Evolutionary conservation across 495 filamentous ascomycete genomes (phyloP), one percentile per base, ranked within the genome.

Genomic region (Sordaria brevicollis): DNA sequence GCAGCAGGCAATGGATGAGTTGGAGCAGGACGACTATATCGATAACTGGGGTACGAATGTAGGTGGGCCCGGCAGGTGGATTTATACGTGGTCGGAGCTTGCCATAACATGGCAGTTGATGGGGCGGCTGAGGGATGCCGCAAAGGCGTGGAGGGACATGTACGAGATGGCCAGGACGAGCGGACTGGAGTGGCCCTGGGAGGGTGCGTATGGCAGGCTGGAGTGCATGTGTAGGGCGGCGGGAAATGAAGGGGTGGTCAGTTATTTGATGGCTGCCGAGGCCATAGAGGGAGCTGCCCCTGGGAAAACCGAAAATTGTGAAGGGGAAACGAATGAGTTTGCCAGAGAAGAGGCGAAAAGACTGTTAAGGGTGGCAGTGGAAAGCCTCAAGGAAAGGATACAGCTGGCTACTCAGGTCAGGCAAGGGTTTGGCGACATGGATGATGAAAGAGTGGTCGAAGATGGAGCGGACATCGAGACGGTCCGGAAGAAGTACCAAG

Each of bases 221-320:
- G 37, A 39, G 15, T 39, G 37, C 4, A 71, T 71, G 13, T 80
- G 77, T 33, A 77, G 79, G 31, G 74, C 79, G 3, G 72, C 79
- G 34, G 79, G 79, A 9, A 79, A 79, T 31, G 49, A 77, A 6
- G 79, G 79, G 3, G 75, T 77, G 69, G 67, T 72, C n/a, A 79
- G 76, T 57, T 81, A 79, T 65, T 74, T 79, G 37, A 54, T 75
- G 25, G 72, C 49, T 8, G 65, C 65, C 15, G 36, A 71, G 38
- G 21, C 65, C 0, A 15, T 68, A 7, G 68, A 77, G 19, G 15
- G 21, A n/a, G 8, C n/a, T 43, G 15, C 13, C 36, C 1, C n/a
- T 41, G 37, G 19, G 35, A n/a, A 65, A 13, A 68, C 54, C 25
- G 6, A 65, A 21, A 7, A 34, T n/a, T n/a, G n/a, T 35, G 39